Evolutionary conservation across 1,284 basidiomycete genomes (phyloP).

Genomic region (Xerocomus amazonicus): DNA sequence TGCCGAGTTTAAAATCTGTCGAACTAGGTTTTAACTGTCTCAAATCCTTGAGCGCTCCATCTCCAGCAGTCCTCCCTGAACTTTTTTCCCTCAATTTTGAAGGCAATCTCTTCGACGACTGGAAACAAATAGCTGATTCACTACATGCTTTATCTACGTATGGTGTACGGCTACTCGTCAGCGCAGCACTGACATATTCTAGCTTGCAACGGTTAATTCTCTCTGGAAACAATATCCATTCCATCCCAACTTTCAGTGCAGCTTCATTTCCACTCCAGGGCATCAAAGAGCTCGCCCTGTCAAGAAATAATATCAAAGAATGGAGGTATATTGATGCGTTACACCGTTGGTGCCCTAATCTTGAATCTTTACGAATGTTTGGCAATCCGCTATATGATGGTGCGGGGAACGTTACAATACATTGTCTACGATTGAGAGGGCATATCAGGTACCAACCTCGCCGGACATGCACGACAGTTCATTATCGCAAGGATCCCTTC

Average conservation of each 20-base stretch:
- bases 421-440: conserved; percentile 1
- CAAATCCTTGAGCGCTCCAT: conserved; percentile 32
- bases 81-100: conserved; percentile 72
- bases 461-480: conserved; percentile 57
- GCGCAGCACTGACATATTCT: conserved; percentile 10
- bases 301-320: conserved; percentile 53
- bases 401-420: conserved; percentile 23
- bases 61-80: conserved; percentile 23
- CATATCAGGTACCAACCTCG: conserved; percentile 36
- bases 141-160: conserved; percentile 52
- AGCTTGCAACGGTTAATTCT: conserved; percentile 58
- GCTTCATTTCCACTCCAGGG: conserved; percentile 26
- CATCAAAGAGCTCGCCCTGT: conserved; percentile 61
- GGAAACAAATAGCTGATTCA: conserved; percentile 51
- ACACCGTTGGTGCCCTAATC: conserved; percentile 56
- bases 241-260: conserved; percentile 43
- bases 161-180: conserved; percentile 18
- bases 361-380: conserved; percentile 56
- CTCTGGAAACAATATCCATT: conserved; percentile 56
- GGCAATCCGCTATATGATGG: conserved; percentile 63
- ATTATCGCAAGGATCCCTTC: conserved; percentile 69
- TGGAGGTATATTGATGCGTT: conserved; percentile 77
- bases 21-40: conserved; percentile 80
- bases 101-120: conserved; percentile 62
- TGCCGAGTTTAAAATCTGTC: conserved; percentile 61